Evolutionary conservation across 2,329 filamentous ascomycete genomes (phyloP), one percentile per base, ranked within the genome.

Genomic region (Trichoderma sp.): DNA sequence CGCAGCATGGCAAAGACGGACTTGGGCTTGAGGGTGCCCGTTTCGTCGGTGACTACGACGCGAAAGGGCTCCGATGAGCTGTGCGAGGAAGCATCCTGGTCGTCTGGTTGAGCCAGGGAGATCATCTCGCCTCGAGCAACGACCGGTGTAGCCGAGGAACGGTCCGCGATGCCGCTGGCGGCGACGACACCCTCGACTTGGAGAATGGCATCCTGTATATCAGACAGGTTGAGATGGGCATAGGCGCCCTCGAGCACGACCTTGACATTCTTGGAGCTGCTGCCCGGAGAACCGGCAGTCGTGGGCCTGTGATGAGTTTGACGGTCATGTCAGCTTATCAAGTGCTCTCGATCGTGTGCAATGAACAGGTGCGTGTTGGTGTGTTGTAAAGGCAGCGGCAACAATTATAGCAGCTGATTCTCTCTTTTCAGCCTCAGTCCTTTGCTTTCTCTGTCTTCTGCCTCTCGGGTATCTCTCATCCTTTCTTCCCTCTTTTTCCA

Each of bases 141-240:
- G 41, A 44, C 41, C 44, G 34, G 10, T 21, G 52, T 19, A 19
- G 30, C 24, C n/a, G 62, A 44, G n/a, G 21, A 34, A 7, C 39
- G 14, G 21, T 61, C 44, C 9, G 63, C 28, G 24, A 62, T n/a
- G 19, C 45, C 52, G 61, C 47, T 34, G 30, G 59, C 52, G 6
- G 56, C 44, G 39, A 48, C 55, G 15, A 59, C 39, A 0, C 61
- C 61, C 55, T 77, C 76, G 10, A 78, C 69, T 50, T 72, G 72
- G 28, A 76, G 62, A 41, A 78, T 72, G 24, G 73, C 76, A 64
- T 77, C 74, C 51, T 76, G 72, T 12, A 78, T 69, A 5, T 72
- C 67, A 43, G 73, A 72, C 26, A 77, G 71, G 51, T 75, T 76
- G n/a, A 78, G 74, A 63, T 78, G 77, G 24, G 76, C 72, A 56